phyloP scores from a whole-genome alignment of 2,329 filamentous ascomycete genomes.

The Phyllosticta paracitricarpa region DNA sequence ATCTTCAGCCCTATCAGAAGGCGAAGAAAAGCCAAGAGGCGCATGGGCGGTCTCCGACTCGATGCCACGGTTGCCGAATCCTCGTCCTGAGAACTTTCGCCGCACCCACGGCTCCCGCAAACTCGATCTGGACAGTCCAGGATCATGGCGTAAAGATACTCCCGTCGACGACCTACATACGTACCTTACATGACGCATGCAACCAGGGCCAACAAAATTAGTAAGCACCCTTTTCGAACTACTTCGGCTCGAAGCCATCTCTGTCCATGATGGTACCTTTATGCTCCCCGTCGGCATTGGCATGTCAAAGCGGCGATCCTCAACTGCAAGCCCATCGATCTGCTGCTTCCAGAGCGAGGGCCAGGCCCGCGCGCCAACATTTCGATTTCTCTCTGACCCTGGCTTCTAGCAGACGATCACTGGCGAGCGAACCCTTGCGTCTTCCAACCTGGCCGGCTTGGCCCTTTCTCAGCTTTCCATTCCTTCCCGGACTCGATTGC shows the following conservation, averaged over 20 bases:
- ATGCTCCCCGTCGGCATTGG: neutral
- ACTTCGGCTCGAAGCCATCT: neutral
- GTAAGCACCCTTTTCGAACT: neutral
- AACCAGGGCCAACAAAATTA: neutral
- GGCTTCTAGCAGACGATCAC: neutral
- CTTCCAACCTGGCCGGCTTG: neutral
- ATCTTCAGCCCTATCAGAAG: slow-evolving; percentile 8
- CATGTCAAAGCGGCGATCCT: neutral
- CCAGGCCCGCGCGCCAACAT: neutral
- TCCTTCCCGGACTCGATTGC: neutral
- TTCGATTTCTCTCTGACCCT: neutral
- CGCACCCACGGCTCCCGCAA: neutral
- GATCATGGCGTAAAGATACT: neutral
- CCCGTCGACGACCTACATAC: neutral
- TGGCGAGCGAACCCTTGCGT: neutral
- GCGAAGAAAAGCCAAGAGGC: slow-evolving; percentile 5
- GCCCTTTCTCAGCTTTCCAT: neutral
- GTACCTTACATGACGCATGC: neutral
- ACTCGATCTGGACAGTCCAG: neutral
- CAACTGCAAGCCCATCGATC: neutral
- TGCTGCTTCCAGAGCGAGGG: neutral
- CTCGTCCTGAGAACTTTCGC: slow-evolving; percentile 1
- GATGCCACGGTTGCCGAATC: slow-evolving; percentile 10
- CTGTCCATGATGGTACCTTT: neutral
- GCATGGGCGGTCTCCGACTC: slow-evolving; percentile 7